Evolutionary conservation across 345 rosid genomes (phyloP).

Genomic region (Litchi chinensis): DNA sequence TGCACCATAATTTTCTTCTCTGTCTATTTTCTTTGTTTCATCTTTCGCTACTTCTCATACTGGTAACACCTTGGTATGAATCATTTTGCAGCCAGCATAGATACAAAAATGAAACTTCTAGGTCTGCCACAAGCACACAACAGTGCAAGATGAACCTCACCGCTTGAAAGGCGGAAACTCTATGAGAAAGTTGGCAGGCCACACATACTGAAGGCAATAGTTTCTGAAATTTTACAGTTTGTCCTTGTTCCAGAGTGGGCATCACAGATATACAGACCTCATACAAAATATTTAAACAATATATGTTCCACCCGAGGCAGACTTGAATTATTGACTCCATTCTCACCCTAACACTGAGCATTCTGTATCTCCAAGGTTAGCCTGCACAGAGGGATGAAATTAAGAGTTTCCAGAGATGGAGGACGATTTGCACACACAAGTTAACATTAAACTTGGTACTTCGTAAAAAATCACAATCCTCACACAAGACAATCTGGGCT

Average conservation of each 20-base stretch:
- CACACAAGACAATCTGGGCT: not conserved
- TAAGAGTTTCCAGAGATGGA: not conserved
- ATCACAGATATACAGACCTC: too few relatives aligned
- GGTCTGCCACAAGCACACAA: not conserved
- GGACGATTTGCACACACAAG: not conserved
- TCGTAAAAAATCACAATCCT: not conserved
- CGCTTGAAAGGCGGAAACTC: not conserved
- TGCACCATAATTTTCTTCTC: too few relatives aligned
- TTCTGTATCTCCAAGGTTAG: not conserved
- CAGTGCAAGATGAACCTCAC: not conserved
- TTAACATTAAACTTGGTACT: not conserved
- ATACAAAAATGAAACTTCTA: not conserved
- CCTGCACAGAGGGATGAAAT: conserved; percentile 14
- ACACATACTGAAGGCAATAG: not conserved
- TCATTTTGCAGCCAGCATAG: not conserved
- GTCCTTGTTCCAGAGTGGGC: not conserved
- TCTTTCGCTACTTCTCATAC: not conserved
- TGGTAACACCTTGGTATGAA: not conserved
- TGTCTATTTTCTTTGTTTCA: not conserved
- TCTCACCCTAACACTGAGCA: not conserved
- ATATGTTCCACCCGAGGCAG: too few relatives aligned
- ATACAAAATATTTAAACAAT: too few relatives aligned
- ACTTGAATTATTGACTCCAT: not conserved
- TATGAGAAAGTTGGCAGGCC: too few relatives aligned
- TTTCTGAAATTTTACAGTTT: not conserved